Percentiles rank a stretch among this genome's conserved stretches.
These are phyloP conservation scores for Calocera cornea DNA, from an alignment of 768 basidiomycete species.

Conservation along the genomic window DNA sequence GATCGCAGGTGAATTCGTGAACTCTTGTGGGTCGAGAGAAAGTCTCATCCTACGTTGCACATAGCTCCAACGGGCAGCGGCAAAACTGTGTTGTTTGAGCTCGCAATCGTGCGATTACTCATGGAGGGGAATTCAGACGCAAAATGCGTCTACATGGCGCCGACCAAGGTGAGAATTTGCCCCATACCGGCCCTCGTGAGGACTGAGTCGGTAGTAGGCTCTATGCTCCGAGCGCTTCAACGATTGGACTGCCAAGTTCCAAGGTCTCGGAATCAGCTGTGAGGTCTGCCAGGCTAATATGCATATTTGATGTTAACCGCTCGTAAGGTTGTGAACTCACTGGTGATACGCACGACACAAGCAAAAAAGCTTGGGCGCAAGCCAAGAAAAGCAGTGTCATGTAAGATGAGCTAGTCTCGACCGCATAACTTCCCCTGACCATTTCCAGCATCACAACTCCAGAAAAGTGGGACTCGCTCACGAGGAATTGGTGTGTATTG, in stretches of 20 bases:
- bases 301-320: conserved; percentile 2
- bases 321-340: conserved; percentile 72
- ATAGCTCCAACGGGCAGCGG: conserved; percentile 91
- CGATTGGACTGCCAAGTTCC: conserved; percentile 79
- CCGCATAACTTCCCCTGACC: neutral
- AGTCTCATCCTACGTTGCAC: conserved; percentile 6
- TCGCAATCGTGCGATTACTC: conserved; percentile 70
- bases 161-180: conserved; percentile 53
- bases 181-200: neutral
- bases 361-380: conserved; percentile 54
- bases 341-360: conserved; percentile 68
- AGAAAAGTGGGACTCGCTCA: conserved; percentile 94
- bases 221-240: conserved; percentile 70
- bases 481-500: conserved; percentile 58
- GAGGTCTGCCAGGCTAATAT: conserved; percentile 14
- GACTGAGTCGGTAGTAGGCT: conserved; percentile 39
- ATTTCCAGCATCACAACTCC: conserved; percentile 65
- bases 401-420: conserved; percentile 30
- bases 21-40: conserved; percentile 9
- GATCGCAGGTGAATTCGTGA: conserved; percentile 55
- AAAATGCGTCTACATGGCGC: conserved; percentile 85
- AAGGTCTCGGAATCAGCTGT: conserved; percentile 65
- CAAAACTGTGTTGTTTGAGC: conserved; percentile 89
- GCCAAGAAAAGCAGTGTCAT: conserved; percentile 68
- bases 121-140: conserved; percentile 28